These are phyloP conservation scores for Inonotus obliquus DNA, from an alignment of 1,284 basidiomycete genomes.

Conservation along the genomic window DNA sequence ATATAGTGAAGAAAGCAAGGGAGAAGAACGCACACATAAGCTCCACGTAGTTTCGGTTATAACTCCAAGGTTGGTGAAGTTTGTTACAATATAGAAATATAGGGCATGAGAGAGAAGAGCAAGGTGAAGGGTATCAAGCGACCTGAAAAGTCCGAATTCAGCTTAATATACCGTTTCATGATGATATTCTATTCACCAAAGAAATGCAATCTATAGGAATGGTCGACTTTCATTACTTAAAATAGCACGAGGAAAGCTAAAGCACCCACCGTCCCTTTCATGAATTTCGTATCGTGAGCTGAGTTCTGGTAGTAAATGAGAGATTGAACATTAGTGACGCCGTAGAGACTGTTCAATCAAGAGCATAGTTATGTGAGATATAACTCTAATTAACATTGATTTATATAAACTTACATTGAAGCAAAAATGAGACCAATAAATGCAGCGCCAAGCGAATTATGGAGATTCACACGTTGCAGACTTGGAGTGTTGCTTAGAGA, in stretches of 20 bases:
- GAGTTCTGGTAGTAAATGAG: constrained; percentile 24
- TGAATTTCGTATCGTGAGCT: constrained; percentile 19
- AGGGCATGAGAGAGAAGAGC: constrained; percentile 13
- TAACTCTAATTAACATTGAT: neutral
- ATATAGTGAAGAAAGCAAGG: neutral
- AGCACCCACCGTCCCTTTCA: constrained; percentile 22
- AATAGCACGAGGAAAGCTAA: neutral
- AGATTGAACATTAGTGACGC: constrained; percentile 25
- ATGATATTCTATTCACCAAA: neutral
- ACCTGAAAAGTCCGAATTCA: neutral
- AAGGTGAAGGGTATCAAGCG: constrained; percentile 13
- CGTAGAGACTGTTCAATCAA: constrained; percentile 21
- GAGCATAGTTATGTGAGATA: neutral
- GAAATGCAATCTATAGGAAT: neutral
- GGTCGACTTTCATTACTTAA: neutral
- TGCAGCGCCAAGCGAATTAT: constrained; percentile 15
- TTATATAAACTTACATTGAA: constrained; percentile 4
- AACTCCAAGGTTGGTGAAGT: constrained; percentile 41
- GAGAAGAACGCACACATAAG: constrained; percentile 3
- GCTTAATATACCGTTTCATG: neutral
- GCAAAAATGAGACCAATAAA: constrained; percentile 16
- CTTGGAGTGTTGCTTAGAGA: too few species aligned
- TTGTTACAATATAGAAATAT: constrained; percentile 49
- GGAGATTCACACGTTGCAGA: too few species aligned
- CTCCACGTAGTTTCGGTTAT: constrained; percentile 40